Evolutionary conservation across 306 rosid species (phyloP).

Genomic region (Glycine soja): DNA sequence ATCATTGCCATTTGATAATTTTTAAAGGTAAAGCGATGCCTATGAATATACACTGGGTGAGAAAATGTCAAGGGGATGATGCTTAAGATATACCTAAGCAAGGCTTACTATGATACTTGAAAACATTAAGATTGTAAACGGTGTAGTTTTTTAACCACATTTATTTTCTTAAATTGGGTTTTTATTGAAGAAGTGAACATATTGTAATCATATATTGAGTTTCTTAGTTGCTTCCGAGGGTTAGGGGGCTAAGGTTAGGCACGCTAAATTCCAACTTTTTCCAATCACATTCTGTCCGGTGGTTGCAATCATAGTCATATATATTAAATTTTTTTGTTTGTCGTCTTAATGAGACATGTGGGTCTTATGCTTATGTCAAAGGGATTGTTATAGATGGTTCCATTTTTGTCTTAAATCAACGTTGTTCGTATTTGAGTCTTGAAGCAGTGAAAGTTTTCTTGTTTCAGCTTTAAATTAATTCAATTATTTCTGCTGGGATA

Average conservation of each 20-base stretch:
- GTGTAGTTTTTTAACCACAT: constrained; percentile 2
- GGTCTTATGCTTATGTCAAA: constrained; percentile 30
- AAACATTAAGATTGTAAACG: constrained; percentile 13
- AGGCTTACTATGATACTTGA: neutral
- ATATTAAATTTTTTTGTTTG: neutral
- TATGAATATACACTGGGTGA: neutral
- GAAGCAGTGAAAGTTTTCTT: neutral
- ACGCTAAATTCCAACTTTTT: constrained; percentile 32
- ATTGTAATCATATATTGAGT: neutral
- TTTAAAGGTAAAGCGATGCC: neutral
- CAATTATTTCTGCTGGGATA: constrained; percentile 25
- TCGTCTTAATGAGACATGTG: constrained; percentile 32
- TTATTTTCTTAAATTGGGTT: neutral
- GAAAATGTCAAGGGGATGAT: neutral
- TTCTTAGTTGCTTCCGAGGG: constrained; percentile 36
- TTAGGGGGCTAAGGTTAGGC: constrained; percentile 22
- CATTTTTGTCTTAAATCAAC: constrained; percentile 28
- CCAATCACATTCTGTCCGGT: constrained; percentile 6
- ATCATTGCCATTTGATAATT: neutral
- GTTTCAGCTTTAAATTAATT: neutral
- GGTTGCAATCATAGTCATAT: constrained; percentile 5
- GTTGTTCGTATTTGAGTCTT: neutral
- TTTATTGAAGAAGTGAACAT: neutral
- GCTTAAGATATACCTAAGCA: neutral
- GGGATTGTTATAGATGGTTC: constrained; percentile 23